Evolutionary conservation across 441 rosid genomes (phyloP), one percentile per base, ranked within the genome.

Genomic region (Populus hybrid): DNA sequence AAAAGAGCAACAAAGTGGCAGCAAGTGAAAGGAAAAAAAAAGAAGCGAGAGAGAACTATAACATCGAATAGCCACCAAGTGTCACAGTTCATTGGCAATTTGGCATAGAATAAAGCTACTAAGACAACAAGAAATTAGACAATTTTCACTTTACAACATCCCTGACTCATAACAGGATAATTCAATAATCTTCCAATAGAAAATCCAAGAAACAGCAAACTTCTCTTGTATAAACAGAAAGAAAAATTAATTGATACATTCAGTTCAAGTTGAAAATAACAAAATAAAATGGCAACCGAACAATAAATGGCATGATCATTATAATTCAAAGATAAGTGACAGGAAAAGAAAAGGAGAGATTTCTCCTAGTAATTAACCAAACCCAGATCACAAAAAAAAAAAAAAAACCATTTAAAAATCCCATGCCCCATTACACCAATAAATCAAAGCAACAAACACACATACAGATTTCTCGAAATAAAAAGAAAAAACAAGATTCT

Each of bases 301-400:
- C 64, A 67, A 71, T 2, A 67, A 66, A 11, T 21, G 38, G 46
- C 7, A 24, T 16, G 26, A 23, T 8, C 7, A 9, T 8, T 24
- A 72, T n/a, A 46, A 50, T 28, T 16, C 16, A 70, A 67, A 67
- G 82, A 83, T 77, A 73, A 68, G 76, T 77, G 10, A 61, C 46
- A 63, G 75, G 36, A 32, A 73, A 72, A 21, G 59, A 36, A 59
- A 6, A 38, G 63, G 40, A 69, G 14, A 26, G 65, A 59, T 42
- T 79, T 28, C 40, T 68, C 36, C 66, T 74, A 24, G 64, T 75
- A 79, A 74, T 4, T 6, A 63, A 70, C 40, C 75, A 76, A 63
- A 78, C 80, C 79, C 87, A 82, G 83, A 82, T 85, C 83, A 80
- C 2, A 16, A 16, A 53, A 1, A 30, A 30, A 30, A 30, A 30